These are phyloP conservation scores for Sarocladiaceae sp. DNA, from an alignment of 2,329 filamentous ascomycete species.

Conservation along the genomic window DNA sequence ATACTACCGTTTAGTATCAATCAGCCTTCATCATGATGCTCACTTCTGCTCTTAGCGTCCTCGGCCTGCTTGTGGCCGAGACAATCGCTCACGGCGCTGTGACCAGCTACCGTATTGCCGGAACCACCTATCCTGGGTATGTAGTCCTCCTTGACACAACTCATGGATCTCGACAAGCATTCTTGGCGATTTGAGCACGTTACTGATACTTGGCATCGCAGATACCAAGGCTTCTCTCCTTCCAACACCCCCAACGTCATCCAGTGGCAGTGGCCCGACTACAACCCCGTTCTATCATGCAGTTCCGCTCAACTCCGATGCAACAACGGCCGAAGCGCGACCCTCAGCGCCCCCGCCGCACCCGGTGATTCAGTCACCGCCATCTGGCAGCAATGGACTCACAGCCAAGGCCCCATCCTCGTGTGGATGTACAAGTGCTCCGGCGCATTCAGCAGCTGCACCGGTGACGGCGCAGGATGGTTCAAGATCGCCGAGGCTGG, in stretches of 20 bases:
- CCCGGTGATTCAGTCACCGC: conserved; percentile 46
- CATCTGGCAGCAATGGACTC: conserved; percentile 54
- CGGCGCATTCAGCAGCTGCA: conserved; percentile 42
- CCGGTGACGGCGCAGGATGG: conserved; percentile 49
- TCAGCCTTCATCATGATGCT: background rate
- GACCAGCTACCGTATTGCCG: conserved; percentile 43
- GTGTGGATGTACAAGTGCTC: conserved; percentile 50
- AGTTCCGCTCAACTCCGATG: conserved; percentile 48
- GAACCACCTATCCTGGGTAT: conserved; percentile 35
- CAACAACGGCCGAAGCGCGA: conserved; percentile 48
- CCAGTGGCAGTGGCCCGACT: conserved; percentile 53
- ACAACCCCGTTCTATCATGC: conserved; percentile 48
- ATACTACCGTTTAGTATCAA: background rate
- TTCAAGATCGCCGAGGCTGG: conserved; percentile 57
- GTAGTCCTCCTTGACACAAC: no score
- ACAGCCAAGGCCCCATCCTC: conserved; percentile 54
- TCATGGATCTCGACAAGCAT: background rate
- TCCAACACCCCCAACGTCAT: conserved; percentile 45
- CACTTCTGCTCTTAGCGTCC: background rate
- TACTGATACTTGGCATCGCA: background rate
- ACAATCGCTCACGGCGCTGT: conserved; percentile 33
- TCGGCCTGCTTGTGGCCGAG: conserved; percentile 21
- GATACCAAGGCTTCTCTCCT: conserved; percentile 45
- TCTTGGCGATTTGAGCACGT: background rate
- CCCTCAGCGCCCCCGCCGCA: conserved; percentile 37